Conservation (phyloP, 2,329 filamentous ascomycete genomes). For the Claviceps capensis region DNA sequence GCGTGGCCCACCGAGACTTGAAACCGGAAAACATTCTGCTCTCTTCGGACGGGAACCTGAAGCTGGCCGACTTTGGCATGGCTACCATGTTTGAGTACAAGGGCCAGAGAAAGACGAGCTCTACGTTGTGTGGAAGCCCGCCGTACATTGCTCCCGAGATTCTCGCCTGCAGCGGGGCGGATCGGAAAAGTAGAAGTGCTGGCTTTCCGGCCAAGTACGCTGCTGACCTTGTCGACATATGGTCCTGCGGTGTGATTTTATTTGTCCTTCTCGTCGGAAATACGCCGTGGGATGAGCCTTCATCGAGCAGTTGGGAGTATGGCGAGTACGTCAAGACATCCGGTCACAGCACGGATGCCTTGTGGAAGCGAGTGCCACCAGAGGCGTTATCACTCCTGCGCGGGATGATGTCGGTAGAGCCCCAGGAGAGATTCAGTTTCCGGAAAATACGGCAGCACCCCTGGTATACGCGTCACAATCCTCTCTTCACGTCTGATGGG, state of each 20-base stretch:
- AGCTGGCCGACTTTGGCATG: slow-evolving; percentile 93
- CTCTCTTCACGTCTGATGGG: slow-evolving; percentile 60
- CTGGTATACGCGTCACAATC: slow-evolving; percentile 82
- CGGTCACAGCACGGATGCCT: slow-evolving; percentile 68
- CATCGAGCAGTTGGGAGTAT: slow-evolving; percentile 75
- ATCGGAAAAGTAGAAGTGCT: slow-evolving; percentile 34
- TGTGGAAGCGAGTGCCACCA: slow-evolving; percentile 68
- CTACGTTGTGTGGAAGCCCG: slow-evolving; percentile 86
- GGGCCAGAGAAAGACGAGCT: slow-evolving; percentile 66
- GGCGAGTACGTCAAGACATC: slow-evolving; percentile 70
- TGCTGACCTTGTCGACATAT: slow-evolving; percentile 78
- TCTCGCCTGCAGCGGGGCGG: slow-evolving; percentile 35
- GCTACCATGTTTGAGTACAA: slow-evolving; percentile 88
- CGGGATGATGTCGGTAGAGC: slow-evolving; percentile 82
- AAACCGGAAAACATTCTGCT: slow-evolving; percentile 94
- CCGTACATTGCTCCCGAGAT: slow-evolving; percentile 98
- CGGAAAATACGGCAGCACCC: slow-evolving; percentile 79
- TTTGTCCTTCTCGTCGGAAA: slow-evolving; percentile 93
- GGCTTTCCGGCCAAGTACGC: slow-evolving; percentile 40
- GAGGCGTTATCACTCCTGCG: slow-evolving; percentile 70
- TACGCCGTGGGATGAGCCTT: slow-evolving; percentile 94
- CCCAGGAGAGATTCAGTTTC: slow-evolving; percentile 65
- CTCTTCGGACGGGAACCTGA: slow-evolving; percentile 71
- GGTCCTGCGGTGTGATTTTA: slow-evolving; percentile 96
- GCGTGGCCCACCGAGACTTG: slow-evolving; percentile 81